Evolutionary conservation across 2,329 filamentous ascomycete genomes (phyloP).

Genomic region (Geosmithia morbida): DNA sequence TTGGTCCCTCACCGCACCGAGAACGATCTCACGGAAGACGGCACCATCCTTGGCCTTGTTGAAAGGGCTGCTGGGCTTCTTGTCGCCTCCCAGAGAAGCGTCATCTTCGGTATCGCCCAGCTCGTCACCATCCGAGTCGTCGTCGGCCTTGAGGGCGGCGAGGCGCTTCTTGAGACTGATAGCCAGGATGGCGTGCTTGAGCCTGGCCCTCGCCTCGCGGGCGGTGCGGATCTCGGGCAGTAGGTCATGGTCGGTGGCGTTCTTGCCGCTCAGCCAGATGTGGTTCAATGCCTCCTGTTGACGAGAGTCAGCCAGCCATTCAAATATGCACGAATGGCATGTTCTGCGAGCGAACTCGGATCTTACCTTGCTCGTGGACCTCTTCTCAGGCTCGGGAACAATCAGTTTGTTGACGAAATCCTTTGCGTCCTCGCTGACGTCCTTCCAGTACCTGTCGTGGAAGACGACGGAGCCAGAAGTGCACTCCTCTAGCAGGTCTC

Average conservation of each 20-base stretch:
- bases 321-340: neutral
- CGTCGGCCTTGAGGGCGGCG: conserved; percentile 83
- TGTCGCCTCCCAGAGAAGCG: neutral
- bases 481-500: conserved; percentile 91
- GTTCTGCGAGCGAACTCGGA: neutral
- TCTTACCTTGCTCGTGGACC: conserved; percentile 62
- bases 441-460: conserved; percentile 97
- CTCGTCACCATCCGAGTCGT: conserved; percentile 62
- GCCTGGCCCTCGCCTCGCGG: conserved; percentile 80
- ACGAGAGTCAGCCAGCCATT: neutral
- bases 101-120: conserved; percentile 45
- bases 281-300: conserved; percentile 61
- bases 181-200: conserved; percentile 87
- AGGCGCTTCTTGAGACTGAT: conserved; percentile 95
- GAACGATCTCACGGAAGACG: conserved; percentile 5
- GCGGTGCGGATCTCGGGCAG: conserved; percentile 82
- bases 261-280: conserved; percentile 81
- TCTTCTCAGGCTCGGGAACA: conserved; percentile 60
- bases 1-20: conserved; percentile 4
- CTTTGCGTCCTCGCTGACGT: conserved; percentile 90
- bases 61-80: conserved; percentile 2
- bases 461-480: conserved; percentile 73
- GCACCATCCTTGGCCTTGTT: conserved; percentile 5
- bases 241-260: conserved; percentile 89
- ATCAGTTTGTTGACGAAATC: conserved; percentile 79